Conservation (phyloP, 2,329 filamentous ascomycete genomes). For the Colletotrichum brevisporum region DNA sequence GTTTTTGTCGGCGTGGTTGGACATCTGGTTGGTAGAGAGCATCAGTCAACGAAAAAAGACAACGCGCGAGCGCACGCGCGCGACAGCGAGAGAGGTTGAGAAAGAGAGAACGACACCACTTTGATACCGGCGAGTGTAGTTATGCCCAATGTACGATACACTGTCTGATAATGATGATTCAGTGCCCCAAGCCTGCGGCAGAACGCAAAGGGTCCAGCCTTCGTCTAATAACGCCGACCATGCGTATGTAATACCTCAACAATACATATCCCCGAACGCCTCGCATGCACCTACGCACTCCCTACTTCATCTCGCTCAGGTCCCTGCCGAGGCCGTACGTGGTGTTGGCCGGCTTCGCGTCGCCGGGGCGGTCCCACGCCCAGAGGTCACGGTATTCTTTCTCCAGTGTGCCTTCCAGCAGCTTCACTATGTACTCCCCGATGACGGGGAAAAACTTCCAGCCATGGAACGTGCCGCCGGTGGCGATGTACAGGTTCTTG, state of each 20-base stretch:
- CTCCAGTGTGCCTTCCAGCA: conserved; percentile 59
- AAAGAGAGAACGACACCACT: conserved; percentile 13
- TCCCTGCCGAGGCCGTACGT: conserved; percentile 59
- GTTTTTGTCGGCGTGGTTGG: conserved; percentile 12
- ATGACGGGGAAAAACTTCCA: conserved; percentile 77
- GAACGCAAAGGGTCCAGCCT: not conserved
- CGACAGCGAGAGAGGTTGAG: not conserved
- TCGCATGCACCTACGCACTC: not conserved
- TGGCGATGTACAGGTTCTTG: conserved; percentile 70
- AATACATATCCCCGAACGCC: too few species aligned
- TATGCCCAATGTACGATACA: conserved; percentile 7
- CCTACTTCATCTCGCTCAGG: conserved; percentile 50
- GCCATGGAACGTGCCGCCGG: conserved; percentile 74
- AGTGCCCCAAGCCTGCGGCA: not conserved
- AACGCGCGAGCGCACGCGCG: too few species aligned
- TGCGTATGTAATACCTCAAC: not conserved
- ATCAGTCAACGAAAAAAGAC: conserved; percentile 5
- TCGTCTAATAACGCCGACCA: conserved; percentile 14
- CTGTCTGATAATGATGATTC: conserved; percentile 1
- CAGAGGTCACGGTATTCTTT: conserved; percentile 56
- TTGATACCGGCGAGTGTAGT: conserved; percentile 19
- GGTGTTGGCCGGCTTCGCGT: conserved; percentile 57
- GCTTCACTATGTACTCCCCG: conserved; percentile 70
- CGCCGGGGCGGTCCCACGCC: conserved; percentile 62
- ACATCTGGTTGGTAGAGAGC: conserved; percentile 13